Evolutionary conservation across 352 stramenopile genomes (phyloP).

Genomic region (Pythium pyrilobum): DNA sequence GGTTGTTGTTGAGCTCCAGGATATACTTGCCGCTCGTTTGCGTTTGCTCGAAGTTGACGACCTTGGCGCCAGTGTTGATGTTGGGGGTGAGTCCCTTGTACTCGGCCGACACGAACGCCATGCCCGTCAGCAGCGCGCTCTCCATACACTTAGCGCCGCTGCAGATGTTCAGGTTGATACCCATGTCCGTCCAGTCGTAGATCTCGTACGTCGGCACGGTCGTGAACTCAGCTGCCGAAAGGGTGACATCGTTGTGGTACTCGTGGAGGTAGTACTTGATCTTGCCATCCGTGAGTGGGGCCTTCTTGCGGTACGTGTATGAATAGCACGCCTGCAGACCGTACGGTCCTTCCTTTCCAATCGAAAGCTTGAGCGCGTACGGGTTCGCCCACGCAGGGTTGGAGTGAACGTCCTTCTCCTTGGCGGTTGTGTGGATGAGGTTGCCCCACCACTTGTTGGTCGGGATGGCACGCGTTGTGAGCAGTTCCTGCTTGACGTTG

Average conservation of each 20-base stretch:
- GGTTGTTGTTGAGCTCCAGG: constrained; percentile 55
- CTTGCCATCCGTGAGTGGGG: constrained; percentile 31
- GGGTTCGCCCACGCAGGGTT: constrained; percentile 60
- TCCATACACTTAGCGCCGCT: constrained; percentile 47
- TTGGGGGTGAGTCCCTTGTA: constrained; percentile 52
- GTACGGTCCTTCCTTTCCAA: constrained; percentile 26
- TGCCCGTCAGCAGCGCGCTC: constrained; percentile 52
- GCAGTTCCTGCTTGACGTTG: constrained; percentile 45
- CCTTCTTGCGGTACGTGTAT: constrained; percentile 49
- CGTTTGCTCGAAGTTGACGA: constrained; percentile 30
- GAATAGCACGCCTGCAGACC: constrained; percentile 57
- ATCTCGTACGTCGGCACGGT: constrained; percentile 52
- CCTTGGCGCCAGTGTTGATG: constrained; percentile 43
- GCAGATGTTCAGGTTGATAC: constrained; percentile 54
- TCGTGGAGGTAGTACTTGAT: constrained; percentile 61
- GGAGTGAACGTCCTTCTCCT: constrained; percentile 34
- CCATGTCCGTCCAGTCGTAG: constrained; percentile 59
- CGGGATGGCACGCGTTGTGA: constrained; percentile 45
- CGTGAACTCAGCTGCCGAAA: constrained; percentile 54
- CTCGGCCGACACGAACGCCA: constrained; percentile 63
- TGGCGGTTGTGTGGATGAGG: constrained; percentile 47
- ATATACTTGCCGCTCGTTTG: constrained; percentile 45
- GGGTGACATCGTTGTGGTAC: constrained; percentile 59
- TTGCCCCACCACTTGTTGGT: constrained; percentile 85
- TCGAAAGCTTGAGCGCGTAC: constrained; percentile 42